Conservation (phyloP, 139 green algal species). For the Trebouxia sp. region DNA sequence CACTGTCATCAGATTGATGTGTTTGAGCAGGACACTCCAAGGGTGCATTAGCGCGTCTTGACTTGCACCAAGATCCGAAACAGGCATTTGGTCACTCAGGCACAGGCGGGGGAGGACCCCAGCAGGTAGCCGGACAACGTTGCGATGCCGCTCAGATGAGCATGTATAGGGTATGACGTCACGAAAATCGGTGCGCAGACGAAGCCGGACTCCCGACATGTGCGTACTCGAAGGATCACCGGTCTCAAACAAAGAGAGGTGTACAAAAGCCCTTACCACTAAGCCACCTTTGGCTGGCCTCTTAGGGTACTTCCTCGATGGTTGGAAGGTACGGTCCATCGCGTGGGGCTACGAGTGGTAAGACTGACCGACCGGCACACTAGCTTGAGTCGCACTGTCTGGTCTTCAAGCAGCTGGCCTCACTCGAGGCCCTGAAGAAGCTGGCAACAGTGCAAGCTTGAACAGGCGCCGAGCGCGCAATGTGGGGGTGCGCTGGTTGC, state of each 20-base stretch:
- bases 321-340: constrained; percentile 7
- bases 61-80: too few relatives aligned
- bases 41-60: too few relatives aligned
- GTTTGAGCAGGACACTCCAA: too few relatives aligned
- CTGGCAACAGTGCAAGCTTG: neutral
- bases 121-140: neutral
- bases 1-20: too few relatives aligned
- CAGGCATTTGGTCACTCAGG: too few relatives aligned
- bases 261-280: constrained; percentile 1
- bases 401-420: neutral
- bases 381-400: neutral
- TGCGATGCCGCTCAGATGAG: neutral
- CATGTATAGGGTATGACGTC: neutral
- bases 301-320: neutral
- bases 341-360: neutral
- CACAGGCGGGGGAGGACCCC: too few relatives aligned
- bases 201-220: neutral
- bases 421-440: neutral
- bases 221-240: neutral
- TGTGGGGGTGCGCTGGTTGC: neutral
- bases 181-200: neutral
- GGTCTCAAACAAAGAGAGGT: neutral
- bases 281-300: constrained; percentile 8
- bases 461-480: neutral
- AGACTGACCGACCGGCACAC: neutral